Evolutionary conservation across 2,329 filamentous ascomycete species (phyloP).

Genomic region (Penicillium oxalicum): DNA sequence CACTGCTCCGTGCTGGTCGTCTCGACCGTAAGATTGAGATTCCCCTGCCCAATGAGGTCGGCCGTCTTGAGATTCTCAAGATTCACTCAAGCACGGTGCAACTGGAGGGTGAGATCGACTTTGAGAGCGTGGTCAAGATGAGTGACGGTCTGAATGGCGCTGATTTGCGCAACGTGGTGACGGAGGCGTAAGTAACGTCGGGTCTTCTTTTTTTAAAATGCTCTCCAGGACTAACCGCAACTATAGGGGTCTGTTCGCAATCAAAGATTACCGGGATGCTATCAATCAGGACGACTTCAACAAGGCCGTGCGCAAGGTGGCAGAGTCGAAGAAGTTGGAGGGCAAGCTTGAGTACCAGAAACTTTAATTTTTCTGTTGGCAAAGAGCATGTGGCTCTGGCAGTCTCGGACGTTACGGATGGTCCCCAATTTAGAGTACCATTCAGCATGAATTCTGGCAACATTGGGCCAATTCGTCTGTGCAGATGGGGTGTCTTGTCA

Average conservation of each 20-base stretch:
- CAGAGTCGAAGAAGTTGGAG: slow-evolving; percentile 95
- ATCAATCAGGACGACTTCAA: slow-evolving; percentile 99
- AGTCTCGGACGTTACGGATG: slow-evolving; percentile 13
- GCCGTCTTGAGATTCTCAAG: slow-evolving; percentile 93
- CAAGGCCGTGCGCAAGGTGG: slow-evolving; percentile 96
- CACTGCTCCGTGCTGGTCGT: slow-evolving; percentile 83
- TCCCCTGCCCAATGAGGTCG: slow-evolving; percentile 92
- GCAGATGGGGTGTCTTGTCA: background rate
- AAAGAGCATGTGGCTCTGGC: slow-evolving; percentile 3
- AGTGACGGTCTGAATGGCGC: slow-evolving; percentile 96
- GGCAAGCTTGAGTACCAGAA: slow-evolving; percentile 98
- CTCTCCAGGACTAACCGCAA: background rate
- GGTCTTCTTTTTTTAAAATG: background rate
- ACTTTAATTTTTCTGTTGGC: slow-evolving; percentile 31
- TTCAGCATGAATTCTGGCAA: slow-evolving; percentile 4
- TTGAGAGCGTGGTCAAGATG: slow-evolving; percentile 99
- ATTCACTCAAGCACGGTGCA: slow-evolving; percentile 85
- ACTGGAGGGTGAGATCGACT: slow-evolving; percentile 92
- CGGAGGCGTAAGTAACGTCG: slow-evolving; percentile 73
- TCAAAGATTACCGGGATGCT: slow-evolving; percentile 94
- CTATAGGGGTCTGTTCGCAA: slow-evolving; percentile 80
- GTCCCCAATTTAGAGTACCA: slow-evolving; percentile 8
- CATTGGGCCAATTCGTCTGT: too few species aligned
- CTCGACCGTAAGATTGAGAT: slow-evolving; percentile 98
- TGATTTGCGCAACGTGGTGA: slow-evolving; percentile 94